phyloP scores from a whole-genome alignment of 257 asterid genomes.

The Apocynum venetum region DNA sequence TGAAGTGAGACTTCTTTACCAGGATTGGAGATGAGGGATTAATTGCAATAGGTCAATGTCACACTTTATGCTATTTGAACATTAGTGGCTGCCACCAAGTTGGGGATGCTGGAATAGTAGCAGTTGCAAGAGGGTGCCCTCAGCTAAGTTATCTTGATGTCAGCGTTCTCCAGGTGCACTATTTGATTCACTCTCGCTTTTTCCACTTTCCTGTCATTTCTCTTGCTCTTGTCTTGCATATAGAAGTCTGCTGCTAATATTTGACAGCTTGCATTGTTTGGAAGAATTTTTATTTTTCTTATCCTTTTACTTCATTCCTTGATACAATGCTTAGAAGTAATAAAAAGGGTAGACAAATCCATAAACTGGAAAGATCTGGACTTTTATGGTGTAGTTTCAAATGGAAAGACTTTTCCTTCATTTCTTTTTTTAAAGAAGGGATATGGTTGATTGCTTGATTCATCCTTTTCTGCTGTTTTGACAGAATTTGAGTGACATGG shows the following conservation, averaged over 20 bases:
- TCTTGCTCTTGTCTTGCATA: conserved; percentile 1
- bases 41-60: conserved; percentile 74
- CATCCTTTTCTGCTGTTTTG: neutral
- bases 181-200: conserved; percentile 13
- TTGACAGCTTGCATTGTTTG: neutral
- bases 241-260: neutral
- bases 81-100: conserved; percentile 88
- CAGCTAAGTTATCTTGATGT: conserved; percentile 71
- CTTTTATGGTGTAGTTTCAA: neutral
- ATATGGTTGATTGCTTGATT: neutral
- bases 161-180: conserved; percentile 82
- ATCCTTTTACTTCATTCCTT: neutral
- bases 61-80: conserved; percentile 64
- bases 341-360: too few relatives aligned
- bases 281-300: neutral
- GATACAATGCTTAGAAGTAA: neutral
- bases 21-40: conserved; percentile 85
- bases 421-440: too few relatives aligned
- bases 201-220: neutral
- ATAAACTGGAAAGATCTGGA: neutral
- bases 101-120: conserved; percentile 78
- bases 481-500: conserved; percentile 70
- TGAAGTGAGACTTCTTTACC: conserved; percentile 21
- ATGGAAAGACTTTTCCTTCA: neutral
- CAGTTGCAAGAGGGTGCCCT: conserved; percentile 85